Base-by-base conservation (phyloP, 75 land plant genomes). In the Pseudotsuga menziesii region DNA sequence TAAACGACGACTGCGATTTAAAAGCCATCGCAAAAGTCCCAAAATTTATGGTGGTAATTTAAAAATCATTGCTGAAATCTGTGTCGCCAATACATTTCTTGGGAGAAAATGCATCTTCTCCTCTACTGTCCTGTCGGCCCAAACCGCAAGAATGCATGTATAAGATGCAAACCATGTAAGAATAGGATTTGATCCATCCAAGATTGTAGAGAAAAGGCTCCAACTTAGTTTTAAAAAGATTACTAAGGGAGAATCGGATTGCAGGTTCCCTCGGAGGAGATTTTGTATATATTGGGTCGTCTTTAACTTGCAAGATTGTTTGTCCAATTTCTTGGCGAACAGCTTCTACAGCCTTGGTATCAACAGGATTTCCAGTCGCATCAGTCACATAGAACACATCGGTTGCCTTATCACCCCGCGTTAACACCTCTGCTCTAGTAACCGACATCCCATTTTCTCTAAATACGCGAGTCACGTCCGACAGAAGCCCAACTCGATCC, bases 361-460 rank as follows among this genome's bases (percentile, higher is more conserved):
- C 82, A 25, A 83, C 89, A 4, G 90, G 88, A 56, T 79, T 79
- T 23, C 96, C 94, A 3, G 76, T 63, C 0, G 89, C 86, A 76
- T 92, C 94, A 1, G 90, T 88, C 27, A 94, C 94, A 36, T 94
- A 90, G 82, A 94, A 94, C 11, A 88, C 85, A 55, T 94, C 88
- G 39, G 74, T 67, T 12, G 92, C 92, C 70, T 61, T 83, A 7
- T 83, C 86, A 8, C 66, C 83, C 23, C 69, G 77, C 23, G 98
- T 95, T 0, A 89, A 83, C 59, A 93, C 87, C 75, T 93, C 97
- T 6, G 98, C 98, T 71, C 88, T 78, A 54, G 97, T 89, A 48
- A 95, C 89, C 23, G 89, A 88, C 39, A 95, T 83, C 56, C 98
- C 98, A 71, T 95, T 86, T 72, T 95, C 98, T 16, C 98, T 88